These are phyloP conservation scores for Scopulariopsis brevicaulis DNA, from an alignment of 2,329 filamentous ascomycete species.

Conservation along the genomic window DNA sequence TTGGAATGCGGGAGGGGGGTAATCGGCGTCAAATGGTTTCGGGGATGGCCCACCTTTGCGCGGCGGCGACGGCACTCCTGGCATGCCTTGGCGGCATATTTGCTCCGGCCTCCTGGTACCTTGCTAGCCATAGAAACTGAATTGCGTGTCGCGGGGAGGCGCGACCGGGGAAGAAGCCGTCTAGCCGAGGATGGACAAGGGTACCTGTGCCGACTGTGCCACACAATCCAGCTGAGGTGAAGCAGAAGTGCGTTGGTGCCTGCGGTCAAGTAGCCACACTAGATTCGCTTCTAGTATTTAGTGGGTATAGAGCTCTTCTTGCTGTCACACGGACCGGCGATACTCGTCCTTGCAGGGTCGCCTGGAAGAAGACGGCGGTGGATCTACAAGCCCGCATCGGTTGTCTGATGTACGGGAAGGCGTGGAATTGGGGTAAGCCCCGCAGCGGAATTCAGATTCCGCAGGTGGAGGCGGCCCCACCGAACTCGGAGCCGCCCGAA, in stretches of 20 bases:
- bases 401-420: background rate
- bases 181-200: background rate
- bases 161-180: background rate
- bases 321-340: background rate
- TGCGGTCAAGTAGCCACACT: background rate
- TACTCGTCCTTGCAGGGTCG: background rate
- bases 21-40: background rate
- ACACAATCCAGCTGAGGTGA: background rate
- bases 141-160: background rate
- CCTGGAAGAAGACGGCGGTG: background rate
- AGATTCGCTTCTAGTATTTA: background rate
- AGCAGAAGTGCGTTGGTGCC: background rate
- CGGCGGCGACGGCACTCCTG: conserved; percentile 22
- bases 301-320: background rate
- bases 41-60: conserved; percentile 16
- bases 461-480: no score
- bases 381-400: background rate
- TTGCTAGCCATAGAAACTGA: background rate
- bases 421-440: background rate
- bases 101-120: background rate
- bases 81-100: conserved; percentile 17
- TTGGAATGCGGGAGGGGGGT: background rate
- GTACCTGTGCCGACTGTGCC: no score
- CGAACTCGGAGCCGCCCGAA: background rate
- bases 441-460: background rate